Base-by-base conservation (phyloP, 306 rosid species). In the Castanospermum australe region DNA sequence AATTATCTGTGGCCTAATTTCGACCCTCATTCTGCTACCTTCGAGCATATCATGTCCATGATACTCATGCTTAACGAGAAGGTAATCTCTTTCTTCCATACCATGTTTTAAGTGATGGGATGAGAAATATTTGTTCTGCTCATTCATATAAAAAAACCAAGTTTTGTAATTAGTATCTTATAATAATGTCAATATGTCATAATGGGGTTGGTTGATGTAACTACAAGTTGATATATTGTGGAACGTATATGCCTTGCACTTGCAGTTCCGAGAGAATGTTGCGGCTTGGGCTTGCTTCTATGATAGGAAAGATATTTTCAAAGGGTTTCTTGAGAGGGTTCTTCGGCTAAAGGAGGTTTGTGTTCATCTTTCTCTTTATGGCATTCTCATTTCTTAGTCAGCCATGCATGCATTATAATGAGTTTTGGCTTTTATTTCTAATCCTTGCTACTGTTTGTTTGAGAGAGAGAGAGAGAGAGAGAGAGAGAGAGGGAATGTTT, bases 251-350 rank as follows among this genome's bases (percentile, higher is more conserved):
- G 48, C 20, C 67, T 69, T 75, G 85, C 92, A 18, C 67, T 69
- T 75, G 85, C 92, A 95, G 99, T 95, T 95, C 74, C 89, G 98
- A 33, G 99, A 93, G 82, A 95, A 95, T 79, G 96, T 95, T 41
- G 93, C 92, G 15, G 98, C 99, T 70, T 95, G 99, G 99, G 90
- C 81, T 32, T 93, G 99, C 78, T 95, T 91, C 88, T 84, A 95
- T 70, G 95, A 93, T 67, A 87, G 86, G 71, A 93, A 93, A 84
- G 96, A 91, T 32, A 72, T 78, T 51, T 95, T 95, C 75, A 87
- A 86, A 78, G 97, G 86, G 38, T 95, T 93, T 81, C 90, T 95
- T 36, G 97, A 92, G 87, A 91, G 93, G 84, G 97, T 93, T 86
- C 92, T 95, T 80, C 86, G 85, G 22, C 87, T 93, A 67, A 95